Percentiles rank a stretch among this genome's conserved stretches.
phyloP scores from a whole-genome alignment of 2,329 filamentous ascomycete species.

The Cladosporium sp. region DNA sequence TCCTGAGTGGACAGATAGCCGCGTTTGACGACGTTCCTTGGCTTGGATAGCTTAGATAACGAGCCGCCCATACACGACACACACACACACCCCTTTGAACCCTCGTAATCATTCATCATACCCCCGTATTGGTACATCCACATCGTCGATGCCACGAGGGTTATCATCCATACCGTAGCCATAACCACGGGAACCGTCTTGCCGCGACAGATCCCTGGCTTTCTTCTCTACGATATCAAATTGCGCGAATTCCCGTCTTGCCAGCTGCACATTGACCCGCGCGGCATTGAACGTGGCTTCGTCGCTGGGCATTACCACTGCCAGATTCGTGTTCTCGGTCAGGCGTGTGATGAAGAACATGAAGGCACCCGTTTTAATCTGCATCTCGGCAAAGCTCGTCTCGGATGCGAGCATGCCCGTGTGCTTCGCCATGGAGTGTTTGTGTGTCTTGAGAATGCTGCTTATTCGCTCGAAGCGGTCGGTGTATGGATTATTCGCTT shows the following conservation, averaged over 20 bases:
- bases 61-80: constrained; percentile 5
- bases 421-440: constrained; percentile 73
- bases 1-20: constrained; percentile 3
- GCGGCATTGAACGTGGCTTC: constrained; percentile 90
- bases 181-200: constrained; percentile 3
- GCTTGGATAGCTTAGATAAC: neutral
- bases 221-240: constrained; percentile 50
- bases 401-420: constrained; percentile 78
- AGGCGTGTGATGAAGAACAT: constrained; percentile 94
- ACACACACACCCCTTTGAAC: neutral
- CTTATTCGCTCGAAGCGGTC: constrained; percentile 94
- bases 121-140: constrained; percentile 1
- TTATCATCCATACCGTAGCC: constrained; percentile 45
- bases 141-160: constrained; percentile 8
- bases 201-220: constrained; percentile 27
- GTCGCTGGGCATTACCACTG: constrained; percentile 85
- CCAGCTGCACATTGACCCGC: constrained; percentile 85
- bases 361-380: constrained; percentile 78
- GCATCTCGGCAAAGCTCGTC: constrained; percentile 78
- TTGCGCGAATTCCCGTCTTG: constrained; percentile 75
- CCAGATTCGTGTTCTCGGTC: constrained; percentile 96
- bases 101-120: constrained; percentile 12
- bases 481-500: constrained; percentile 75
- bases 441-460: constrained; percentile 98
- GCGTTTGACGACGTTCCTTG: constrained; percentile 5